phyloP scores from a whole-genome alignment of 1,139 yeast species.

The Diutina ranongensis region DNA sequence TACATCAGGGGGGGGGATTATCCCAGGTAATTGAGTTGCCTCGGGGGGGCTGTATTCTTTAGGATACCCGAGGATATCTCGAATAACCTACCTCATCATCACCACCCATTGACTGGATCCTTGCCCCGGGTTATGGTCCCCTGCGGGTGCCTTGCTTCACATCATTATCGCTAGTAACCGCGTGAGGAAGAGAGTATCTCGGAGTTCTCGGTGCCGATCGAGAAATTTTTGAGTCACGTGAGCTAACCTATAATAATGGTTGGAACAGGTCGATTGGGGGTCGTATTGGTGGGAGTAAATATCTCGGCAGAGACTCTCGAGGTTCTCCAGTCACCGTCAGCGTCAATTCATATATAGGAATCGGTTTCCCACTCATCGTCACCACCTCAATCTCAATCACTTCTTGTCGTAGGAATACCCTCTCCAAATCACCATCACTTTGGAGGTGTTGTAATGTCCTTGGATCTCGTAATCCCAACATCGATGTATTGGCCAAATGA shows the following conservation, averaged over 20 bases:
- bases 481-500: constrained; percentile 11
- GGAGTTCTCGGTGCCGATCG: too few relatives aligned
- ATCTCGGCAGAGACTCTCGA: constrained; percentile 26
- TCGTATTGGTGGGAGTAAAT: constrained; percentile 16
- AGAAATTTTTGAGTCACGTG: too few relatives aligned
- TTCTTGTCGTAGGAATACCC: constrained; percentile 19
- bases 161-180: neutral
- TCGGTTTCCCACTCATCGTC: constrained; percentile 20
- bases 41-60: too few relatives aligned
- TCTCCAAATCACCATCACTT: constrained; percentile 18
- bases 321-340: constrained; percentile 18
- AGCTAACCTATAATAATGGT: constrained; percentile 18
- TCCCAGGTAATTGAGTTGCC: too few relatives aligned
- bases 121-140: too few relatives aligned
- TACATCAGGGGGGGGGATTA: too few relatives aligned
- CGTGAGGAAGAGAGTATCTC: neutral
- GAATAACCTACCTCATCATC: too few relatives aligned
- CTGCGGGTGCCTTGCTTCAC: neutral
- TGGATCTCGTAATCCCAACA: constrained; percentile 1
- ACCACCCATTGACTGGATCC: too few relatives aligned
- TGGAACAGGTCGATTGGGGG: constrained; percentile 27
- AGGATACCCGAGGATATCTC: too few relatives aligned
- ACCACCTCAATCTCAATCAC: constrained; percentile 26
- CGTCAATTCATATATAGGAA: constrained; percentile 27
- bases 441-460: neutral